A percentile compares a stretch with the other conserved stretches of the same genome.
These are phyloP conservation scores for Debaryomyces tyrocola DNA, from an alignment of 805 yeast genomes.

Conservation along the genomic window DNA sequence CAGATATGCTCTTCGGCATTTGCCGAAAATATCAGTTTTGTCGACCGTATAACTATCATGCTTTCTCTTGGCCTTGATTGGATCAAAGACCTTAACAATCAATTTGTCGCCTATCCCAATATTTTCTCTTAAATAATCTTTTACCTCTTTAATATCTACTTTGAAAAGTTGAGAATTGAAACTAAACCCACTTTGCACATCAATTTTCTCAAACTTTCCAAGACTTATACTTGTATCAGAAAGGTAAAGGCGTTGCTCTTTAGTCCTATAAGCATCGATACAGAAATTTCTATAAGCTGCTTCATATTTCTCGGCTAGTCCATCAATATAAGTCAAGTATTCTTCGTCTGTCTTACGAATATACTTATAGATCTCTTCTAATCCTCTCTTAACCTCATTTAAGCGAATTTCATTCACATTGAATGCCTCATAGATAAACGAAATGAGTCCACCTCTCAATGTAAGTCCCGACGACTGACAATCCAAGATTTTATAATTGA, in stretches of 20 bases:
- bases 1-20: neutral
- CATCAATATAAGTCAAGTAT: neutral
- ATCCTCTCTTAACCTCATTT: neutral
- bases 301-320: neutral
- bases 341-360: neutral
- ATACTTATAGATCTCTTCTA: neutral
- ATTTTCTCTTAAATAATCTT: neutral
- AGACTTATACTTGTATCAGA: neutral
- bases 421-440: slow-evolving; percentile 1
- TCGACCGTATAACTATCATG: neutral
- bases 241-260: neutral
- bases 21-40: neutral
- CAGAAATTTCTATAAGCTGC: neutral
- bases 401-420: neutral
- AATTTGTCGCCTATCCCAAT: neutral
- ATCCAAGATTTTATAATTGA: neutral
- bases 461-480: neutral
- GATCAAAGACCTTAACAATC: slow-evolving; percentile 1
- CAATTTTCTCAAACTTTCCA: neutral
- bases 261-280: neutral
- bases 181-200: slow-evolving; percentile 1
- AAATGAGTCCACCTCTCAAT: neutral
- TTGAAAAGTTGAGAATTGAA: slow-evolving; percentile 1
- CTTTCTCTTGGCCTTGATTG: neutral
- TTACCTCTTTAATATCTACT: neutral